phyloP scores from a whole-genome alignment of 2,329 filamentous ascomycete species.

The Metarhizium guizhouense region DNA sequence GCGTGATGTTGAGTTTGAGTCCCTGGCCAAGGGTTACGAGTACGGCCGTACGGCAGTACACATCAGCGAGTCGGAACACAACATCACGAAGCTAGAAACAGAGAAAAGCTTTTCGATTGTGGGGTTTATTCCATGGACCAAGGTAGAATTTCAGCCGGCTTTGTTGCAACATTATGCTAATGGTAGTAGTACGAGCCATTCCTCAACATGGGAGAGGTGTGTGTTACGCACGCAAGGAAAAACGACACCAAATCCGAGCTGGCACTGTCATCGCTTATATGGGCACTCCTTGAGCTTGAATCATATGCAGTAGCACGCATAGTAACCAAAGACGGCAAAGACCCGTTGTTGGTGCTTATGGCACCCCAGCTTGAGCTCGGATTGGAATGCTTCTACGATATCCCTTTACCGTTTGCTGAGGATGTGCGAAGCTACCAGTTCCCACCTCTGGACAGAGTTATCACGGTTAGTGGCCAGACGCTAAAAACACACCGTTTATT shows the following conservation, averaged over 20 bases:
- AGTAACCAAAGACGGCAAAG: conserved; percentile 73
- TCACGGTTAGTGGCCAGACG: conserved; percentile 76
- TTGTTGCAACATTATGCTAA: not conserved
- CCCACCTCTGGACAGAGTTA: conserved; percentile 75
- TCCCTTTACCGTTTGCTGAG: conserved; percentile 87
- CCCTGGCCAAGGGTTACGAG: conserved; percentile 85
- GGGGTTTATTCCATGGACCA: conserved; percentile 70
- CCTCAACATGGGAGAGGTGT: conserved; percentile 73
- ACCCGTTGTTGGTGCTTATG: conserved; percentile 68
- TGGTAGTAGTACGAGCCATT: conserved; percentile 64
- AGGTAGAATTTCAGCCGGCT: conserved; percentile 36
- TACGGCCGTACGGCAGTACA: conserved; percentile 89
- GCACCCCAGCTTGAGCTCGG: conserved; percentile 71
- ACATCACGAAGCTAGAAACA: conserved; percentile 82
- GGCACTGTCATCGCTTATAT: conserved; percentile 81
- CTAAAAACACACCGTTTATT: conserved; percentile 77
- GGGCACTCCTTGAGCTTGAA: conserved; percentile 76
- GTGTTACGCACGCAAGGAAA: conserved; percentile 68
- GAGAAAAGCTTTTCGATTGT: conserved; percentile 68
- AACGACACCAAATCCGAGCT: conserved; percentile 75
- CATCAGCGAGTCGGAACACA: conserved; percentile 78
- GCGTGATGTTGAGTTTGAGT: conserved; percentile 69
- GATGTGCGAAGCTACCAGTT: conserved; percentile 88
- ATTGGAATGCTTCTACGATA: conserved; percentile 79
- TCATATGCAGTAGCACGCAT: conserved; percentile 80